Base-by-base conservation (phyloP, 768 basidiomycete genomes). In the Cystofilobasidium ferigula region DNA sequence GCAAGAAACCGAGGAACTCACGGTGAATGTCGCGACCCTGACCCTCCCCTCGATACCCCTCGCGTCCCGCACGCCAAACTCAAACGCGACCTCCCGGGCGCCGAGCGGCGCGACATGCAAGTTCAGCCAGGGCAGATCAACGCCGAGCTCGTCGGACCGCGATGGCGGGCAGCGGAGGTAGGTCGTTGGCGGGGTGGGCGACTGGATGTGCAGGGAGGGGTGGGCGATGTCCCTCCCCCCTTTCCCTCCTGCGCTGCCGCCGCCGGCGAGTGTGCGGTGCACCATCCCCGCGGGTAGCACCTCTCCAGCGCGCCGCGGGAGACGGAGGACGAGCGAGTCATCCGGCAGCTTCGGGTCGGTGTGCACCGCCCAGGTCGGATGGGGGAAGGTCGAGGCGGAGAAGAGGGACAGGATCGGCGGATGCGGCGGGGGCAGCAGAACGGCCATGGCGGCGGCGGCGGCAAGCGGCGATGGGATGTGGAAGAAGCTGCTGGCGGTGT, bases 21-120 rank as follows among this genome's bases (percentile, higher is more conserved):
- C 88, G 85, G 89, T 88, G 69, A 89, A 89, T 8, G 88, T 89
- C 28, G 87, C 87, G 69, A 84, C 81, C 38, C 87, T 79, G 40
- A 88, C 73, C 59, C 82, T 74, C 3, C 88, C 87, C 69, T 78
- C 78, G 65, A 81, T 79, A 18, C 84, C 83, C 16, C 75, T 74
- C 62, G 80, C 80, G 77, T 89, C 88, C 62, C 84, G 82, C 34
- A 89, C 71, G 8, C 87, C 87, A 22, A 88, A 79, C 75, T 89
- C 87, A 69, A 89, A 83, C 20, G 84, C 81, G 85, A 86, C 88
- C 68, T 84, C 82, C 63, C 82, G 79, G 18, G 20, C 14, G 47
- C 80, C 81, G 72, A 89, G 64, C 72, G 84, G 81, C 57, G 86
- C 83, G 53, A 86, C 83, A 74, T 89, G 88, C 10, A 89, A 54